Base-by-base conservation (phyloP, 148 eudicot genomes). In the Nepenthes gracilis region DNA sequence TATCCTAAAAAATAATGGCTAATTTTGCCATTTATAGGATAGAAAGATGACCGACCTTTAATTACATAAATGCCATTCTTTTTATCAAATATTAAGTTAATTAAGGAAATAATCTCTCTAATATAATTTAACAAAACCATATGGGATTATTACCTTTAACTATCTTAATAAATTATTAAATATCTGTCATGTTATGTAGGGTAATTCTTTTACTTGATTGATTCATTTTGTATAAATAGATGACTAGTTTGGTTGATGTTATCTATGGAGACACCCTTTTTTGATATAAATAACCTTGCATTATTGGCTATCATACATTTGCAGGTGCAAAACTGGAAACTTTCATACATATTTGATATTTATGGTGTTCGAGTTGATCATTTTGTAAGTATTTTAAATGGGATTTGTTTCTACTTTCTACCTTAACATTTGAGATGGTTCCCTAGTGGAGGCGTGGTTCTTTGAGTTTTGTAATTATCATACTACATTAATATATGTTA, bases 281-380 rank as follows among this genome's bases (percentile, higher is more conserved):
- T 11, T 49, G 6, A 10, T 49, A 5, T 11, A n/a, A 11, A 49
- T 49, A 2, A 6, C 5, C 33, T 57, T 13, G 12, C 43, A 13
- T 9, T 56, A 35, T 45, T 47, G 10, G 12, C 43, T 49, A 6
- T 14, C 12, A 8, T 43, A 37, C 10, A 2, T 47, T 36, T 57
- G 58, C 75, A 85, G 90, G 69, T 71, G 61, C 61, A 52, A 66
- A 66, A 68, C 66, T 84, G 82, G 97, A 74, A 81, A n/a, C 35
- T 65, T n/a, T 59, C 71, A 32, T 35, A 64, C 58, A 6, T 80
- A 40, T 70, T 68, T 38, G 67, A 83, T 60, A 70, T 79, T 47
- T 92, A 72, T 60, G 90, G 96, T 63, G 64, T 85, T 56, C 88
- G 90, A 67, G 48, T 75, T 67, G 82, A 88, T 70, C 83, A 92